phyloP scores from a whole-genome alignment of 441 rosid species.

The Gossypium schwendimanii region DNA sequence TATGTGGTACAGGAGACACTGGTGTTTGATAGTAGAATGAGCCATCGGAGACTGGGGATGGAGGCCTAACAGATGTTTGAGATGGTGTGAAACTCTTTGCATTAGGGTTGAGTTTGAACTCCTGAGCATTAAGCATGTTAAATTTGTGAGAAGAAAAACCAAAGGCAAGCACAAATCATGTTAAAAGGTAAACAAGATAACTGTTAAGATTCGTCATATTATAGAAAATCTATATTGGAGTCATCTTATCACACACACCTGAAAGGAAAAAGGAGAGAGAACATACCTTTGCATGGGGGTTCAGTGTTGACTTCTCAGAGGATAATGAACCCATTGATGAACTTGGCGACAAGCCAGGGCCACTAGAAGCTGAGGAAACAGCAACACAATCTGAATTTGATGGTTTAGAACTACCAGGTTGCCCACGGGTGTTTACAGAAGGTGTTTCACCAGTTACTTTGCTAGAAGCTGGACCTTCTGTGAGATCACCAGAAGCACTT shows the following conservation, averaged over 20 bases:
- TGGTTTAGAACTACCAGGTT: constrained; percentile 58
- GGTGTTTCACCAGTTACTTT: constrained; percentile 35
- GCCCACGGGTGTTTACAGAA: constrained; percentile 38
- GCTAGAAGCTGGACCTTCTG: constrained; percentile 32
- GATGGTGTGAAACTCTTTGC: constrained; percentile 83
- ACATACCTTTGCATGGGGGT: constrained; percentile 80
- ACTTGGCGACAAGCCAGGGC: constrained; percentile 71
- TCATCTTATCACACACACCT: not conserved
- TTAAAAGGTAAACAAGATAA: not conserved
- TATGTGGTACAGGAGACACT: constrained; percentile 44
- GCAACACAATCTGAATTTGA: constrained; percentile 49
- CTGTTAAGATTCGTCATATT: not conserved
- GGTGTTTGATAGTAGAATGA: constrained; percentile 61
- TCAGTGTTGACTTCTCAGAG: constrained; percentile 74
- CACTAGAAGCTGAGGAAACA: constrained; percentile 39
- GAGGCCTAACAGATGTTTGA: constrained; percentile 59
- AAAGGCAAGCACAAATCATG: not conserved
- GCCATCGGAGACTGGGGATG: constrained; percentile 57
- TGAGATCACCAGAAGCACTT: constrained; percentile 34
- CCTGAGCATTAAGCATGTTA: constrained; percentile 40
- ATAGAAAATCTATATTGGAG: not conserved
- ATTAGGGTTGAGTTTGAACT: constrained; percentile 87
- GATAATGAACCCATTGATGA: constrained; percentile 80
- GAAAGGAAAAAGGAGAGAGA: constrained; percentile 8
- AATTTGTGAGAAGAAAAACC: not conserved